Base-by-base conservation (phyloP, 2,329 filamentous ascomycete species). In the Penicillium sp. region DNA sequence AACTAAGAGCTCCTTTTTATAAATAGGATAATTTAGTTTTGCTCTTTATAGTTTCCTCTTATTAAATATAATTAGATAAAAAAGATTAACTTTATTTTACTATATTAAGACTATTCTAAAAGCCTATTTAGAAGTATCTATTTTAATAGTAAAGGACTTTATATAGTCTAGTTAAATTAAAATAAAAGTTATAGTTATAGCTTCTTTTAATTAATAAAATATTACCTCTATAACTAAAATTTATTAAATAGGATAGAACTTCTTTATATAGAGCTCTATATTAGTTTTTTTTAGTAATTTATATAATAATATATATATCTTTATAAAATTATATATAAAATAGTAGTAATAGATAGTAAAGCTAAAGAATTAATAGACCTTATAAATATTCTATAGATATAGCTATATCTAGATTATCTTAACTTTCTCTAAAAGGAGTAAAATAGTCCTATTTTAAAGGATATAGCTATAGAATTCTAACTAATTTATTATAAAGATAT, bases 341-440 rank as follows among this genome's bases (percentile, higher is more conserved):
- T n/a, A 13, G 10, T n/a, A 27, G 20, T 43, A 43, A 20, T 34
- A 43, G 30, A 38, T 38, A 27, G 30, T 27, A 26, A 38, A 43
- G 9, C 40, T 8, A 20, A 43, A 7, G 11, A 43, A 43, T 1
- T 30, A 29, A 19, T 18, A 16, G 19, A 43, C 16, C 4, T 43
- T 29, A n/a, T 33, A 21, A 14, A 38, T 18, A n/a, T 11, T 21
- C 23, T 37, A 38, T 5, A 10, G 31, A 21, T n/a, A 14, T 15
- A 34, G n/a, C n/a, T 38, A 43, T 43, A 38, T 14, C 6, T 25
- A 9, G 19, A 58, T 49, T 2, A 30, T 33, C 16, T 47, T 23
- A n/a, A 56, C 31, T 26, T 52, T 48, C n/a, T 43, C 39, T 4
- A 23, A 40, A 17, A 57, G 39, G 25, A 57, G 51, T 8, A 26